Percentiles rank a stretch among this genome's conserved stretches.
Conservation (phyloP, 2,329 filamentous ascomycete genomes). For the Fusarium beomiforme region DNA sequence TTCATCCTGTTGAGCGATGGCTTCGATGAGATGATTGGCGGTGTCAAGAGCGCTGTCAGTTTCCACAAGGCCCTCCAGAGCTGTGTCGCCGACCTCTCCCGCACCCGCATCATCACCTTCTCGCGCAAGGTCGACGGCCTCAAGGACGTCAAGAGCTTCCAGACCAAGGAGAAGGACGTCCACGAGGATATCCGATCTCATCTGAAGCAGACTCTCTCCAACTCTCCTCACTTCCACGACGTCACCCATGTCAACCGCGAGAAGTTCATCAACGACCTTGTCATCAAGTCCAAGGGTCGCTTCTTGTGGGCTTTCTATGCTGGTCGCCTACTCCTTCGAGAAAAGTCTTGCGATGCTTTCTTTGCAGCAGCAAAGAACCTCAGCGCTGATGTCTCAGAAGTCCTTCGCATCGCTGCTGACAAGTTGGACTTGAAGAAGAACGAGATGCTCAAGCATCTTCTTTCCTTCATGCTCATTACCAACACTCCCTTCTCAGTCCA, state of each 20-base stretch:
- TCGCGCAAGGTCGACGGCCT: constrained; percentile 48
- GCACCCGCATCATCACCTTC: constrained; percentile 48
- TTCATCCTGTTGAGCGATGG: constrained; percentile 51
- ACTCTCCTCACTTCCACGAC: constrained; percentile 27
- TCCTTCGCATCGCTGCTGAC: constrained; percentile 22
- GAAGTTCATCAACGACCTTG: constrained; percentile 45
- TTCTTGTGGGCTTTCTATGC: constrained; percentile 53
- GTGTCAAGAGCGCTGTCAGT: constrained; percentile 30
- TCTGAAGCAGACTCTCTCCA: constrained; percentile 30
- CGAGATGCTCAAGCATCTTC: constrained; percentile 34
- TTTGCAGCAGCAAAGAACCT: constrained; percentile 9
- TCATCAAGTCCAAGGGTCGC: constrained; percentile 47
- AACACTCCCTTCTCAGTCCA: constrained; percentile 46
- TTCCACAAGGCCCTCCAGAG: constrained; percentile 48
- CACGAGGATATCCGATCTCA: constrained; percentile 48
- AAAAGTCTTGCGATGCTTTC: constrained; percentile 24
- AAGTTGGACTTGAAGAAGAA: constrained; percentile 28
- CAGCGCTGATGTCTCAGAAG: constrained; percentile 10
- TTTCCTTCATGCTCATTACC: constrained; percentile 50
- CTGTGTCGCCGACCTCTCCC: constrained; percentile 42
- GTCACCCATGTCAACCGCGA: constrained; percentile 41
- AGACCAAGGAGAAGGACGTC: constrained; percentile 47
- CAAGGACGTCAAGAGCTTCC: constrained; percentile 44
- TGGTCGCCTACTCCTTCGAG: constrained; percentile 43
- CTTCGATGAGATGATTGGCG: constrained; percentile 48